Percentiles rank a stretch among this genome's conserved stretches.
phyloP scores from a whole-genome alignment of 129 eudicot species.

The Kitagawia praeruptora region DNA sequence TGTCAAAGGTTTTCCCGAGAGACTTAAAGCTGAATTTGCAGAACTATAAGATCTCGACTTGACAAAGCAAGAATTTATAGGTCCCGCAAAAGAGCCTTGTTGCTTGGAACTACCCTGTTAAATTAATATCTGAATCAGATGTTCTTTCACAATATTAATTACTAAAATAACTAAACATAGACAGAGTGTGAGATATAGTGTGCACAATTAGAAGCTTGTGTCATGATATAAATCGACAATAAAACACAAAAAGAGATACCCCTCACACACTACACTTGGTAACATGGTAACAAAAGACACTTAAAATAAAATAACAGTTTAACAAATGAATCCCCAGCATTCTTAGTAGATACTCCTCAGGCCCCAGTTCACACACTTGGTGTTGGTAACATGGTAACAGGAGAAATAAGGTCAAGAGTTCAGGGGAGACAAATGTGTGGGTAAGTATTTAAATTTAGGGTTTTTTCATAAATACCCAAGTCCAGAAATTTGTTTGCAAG shows the following conservation, averaged over 20 bases:
- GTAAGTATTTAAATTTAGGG: too few relatives aligned
- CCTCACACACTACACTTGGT: too few relatives aligned
- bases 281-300: too few relatives aligned
- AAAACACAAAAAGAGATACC: not conserved
- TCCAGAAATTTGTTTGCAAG: too few relatives aligned
- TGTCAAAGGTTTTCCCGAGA: not conserved
- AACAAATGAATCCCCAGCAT: not conserved
- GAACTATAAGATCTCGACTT: not conserved
- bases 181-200: not conserved
- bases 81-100: not conserved
- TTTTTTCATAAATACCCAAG: too few relatives aligned
- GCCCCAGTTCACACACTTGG: too few relatives aligned
- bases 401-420: too few relatives aligned
- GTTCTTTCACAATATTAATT: not conserved
- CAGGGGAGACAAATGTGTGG: too few relatives aligned
- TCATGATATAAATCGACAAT: not conserved
- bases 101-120: constrained; percentile 7
- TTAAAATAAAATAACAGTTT: too few relatives aligned
- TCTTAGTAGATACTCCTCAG: not conserved
- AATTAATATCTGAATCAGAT: not conserved
- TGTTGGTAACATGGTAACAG: too few relatives aligned
- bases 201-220: not conserved
- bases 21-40: not conserved
- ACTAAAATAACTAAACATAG: not conserved
- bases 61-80: not conserved